Base-by-base conservation (phyloP, 441 rosid species). In the Aquilaria agallochum region DNA sequence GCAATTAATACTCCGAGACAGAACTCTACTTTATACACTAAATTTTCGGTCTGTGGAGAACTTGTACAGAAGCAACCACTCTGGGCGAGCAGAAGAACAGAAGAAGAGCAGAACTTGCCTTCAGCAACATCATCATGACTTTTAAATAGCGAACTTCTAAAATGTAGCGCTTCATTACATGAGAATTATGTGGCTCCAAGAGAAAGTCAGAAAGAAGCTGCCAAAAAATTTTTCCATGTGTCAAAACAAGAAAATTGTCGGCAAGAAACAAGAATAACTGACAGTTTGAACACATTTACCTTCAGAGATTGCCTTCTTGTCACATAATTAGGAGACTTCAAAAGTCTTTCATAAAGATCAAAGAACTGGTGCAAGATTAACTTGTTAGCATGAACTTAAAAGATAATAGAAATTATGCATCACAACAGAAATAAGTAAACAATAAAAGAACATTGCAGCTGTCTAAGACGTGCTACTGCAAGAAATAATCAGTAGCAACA, bases 221-320 rank as follows among this genome's bases (percentile, higher is more conserved):
- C 70, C 71, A 81, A 13, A 36, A 67, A 63, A 51, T 77, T 60
- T 63, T 60, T 53, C 56, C 11, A 58, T 65, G 66, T 60, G 31
- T 52, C 54, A 52, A 32, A 58, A 57, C 33, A 13, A 53, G 53
- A 56, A 50, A 31, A 64, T 63, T 55, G 64, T 57, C 54, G 55
- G 36, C 67, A 11, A 11, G 71, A 50, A 57, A 65, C 9, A 15
- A 33, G 53, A 55, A 56, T 27, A 42, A 70, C 51, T 55, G 34
- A 31, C 11, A 59, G 55, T 58, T 51, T 61, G 61, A 59, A 78
- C 82, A 40, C 45, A 40, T 40, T 70, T 70, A 95, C 99, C 97
- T 91, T 95, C 72, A 95, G 69, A 20, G 97, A 95, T 67, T 95
- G 97, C 79, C 99, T 82, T 78, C 95, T 91, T 9, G 97, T 95